A percentile compares a stretch with the other conserved stretches of the same genome.
Evolutionary conservation across 257 asterid genomes (phyloP).

Genomic region (Verbena officinalis): DNA sequence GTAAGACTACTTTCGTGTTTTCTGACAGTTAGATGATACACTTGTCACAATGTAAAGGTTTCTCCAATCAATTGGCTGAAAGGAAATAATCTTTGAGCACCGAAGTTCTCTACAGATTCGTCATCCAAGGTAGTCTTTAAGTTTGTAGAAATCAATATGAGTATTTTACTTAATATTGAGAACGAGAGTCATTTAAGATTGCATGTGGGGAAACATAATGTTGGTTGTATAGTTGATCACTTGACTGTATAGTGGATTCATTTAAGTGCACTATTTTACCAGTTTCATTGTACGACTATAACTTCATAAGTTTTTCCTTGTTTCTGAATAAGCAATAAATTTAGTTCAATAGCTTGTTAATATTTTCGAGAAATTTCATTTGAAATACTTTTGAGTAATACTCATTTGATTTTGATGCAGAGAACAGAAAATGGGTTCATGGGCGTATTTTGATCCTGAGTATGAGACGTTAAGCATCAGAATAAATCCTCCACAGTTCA

Average conservation of each 20-base stretch:
- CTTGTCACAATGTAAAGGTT: conserved; percentile 38
- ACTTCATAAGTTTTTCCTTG: background rate
- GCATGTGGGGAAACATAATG: background rate
- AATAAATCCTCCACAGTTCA: conserved; percentile 97
- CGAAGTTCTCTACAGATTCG: conserved; percentile 33
- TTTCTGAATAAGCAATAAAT: background rate
- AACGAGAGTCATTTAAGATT: background rate
- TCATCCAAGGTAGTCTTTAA: conserved; percentile 29
- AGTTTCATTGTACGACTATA: background rate
- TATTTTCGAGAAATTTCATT: conserved; percentile 4
- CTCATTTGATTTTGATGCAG: conserved; percentile 41
- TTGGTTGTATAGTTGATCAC: too few relatives aligned
- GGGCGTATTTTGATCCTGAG: conserved; percentile 99
- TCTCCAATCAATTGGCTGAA: conserved; percentile 29
- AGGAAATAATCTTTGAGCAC: conserved; percentile 30
- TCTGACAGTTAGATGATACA: conserved; percentile 31
- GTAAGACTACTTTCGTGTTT: conserved; percentile 18
- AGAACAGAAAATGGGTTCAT: conserved; percentile 60
- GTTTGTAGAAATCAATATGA: background rate
- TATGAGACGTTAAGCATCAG: conserved; percentile 92
- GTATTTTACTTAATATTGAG: background rate
- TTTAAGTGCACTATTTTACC: too few relatives aligned
- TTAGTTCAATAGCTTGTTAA: conserved; percentile 5
- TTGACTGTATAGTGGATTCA: too few relatives aligned
- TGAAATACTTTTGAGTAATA: conserved; percentile 22